Conservation (phyloP, 78 protist species). For the Dictyostelium firmibasis region DNA sequence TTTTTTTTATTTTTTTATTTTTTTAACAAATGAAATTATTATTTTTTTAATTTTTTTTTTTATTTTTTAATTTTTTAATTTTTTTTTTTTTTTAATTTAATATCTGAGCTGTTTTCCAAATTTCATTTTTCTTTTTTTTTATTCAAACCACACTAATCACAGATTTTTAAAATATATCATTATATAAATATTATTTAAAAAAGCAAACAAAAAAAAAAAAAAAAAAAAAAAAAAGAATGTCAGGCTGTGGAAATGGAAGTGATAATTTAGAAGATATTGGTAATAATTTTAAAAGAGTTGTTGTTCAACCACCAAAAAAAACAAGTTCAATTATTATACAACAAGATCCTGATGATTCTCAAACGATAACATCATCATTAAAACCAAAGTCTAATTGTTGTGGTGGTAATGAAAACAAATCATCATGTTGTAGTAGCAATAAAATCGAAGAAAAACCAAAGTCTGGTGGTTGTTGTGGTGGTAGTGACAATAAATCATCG, state of each 20-base stretch:
- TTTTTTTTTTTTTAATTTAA: neutral
- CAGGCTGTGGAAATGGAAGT: constrained; percentile 2
- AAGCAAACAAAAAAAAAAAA: neutral
- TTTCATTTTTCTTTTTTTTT: neutral
- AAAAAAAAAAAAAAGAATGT: neutral
- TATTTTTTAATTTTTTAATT: neutral
- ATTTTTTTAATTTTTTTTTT: neutral
- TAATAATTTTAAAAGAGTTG: neutral
- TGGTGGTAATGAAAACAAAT: neutral
- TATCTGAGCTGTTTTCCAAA: neutral
- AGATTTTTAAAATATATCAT: neutral
- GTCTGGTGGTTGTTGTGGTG: neutral
- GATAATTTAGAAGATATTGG: constrained; percentile 26
- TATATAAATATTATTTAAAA: neutral
- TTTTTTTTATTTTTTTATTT: neutral
- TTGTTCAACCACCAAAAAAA: neutral
- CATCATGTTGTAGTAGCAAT: neutral
- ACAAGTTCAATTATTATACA: neutral
- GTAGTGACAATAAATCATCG: neutral
- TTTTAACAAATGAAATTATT: no score
- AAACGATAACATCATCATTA: neutral
- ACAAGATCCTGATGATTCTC: neutral
- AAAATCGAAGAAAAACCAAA: neutral
- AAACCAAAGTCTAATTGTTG: constrained; percentile 7
- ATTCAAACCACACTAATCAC: neutral